Evolutionary conservation across 1,139 yeast species (phyloP).

Genomic region (Saccharomyces hybrid): DNA sequence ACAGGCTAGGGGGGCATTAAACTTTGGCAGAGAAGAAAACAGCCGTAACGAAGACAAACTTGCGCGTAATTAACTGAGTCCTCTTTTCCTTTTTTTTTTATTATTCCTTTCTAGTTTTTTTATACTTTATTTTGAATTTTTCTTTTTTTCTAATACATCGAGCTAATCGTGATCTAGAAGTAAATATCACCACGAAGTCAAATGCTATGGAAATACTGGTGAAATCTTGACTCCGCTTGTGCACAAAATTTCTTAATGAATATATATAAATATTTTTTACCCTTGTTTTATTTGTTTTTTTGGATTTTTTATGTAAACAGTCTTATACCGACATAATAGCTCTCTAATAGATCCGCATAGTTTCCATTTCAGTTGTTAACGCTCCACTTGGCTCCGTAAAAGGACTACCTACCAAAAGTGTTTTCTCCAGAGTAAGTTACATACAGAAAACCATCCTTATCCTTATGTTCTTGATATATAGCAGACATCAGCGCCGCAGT

Average conservation of each 20-base stretch:
- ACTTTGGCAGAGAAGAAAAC: neutral
- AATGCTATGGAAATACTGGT: neutral
- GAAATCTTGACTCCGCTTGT: neutral
- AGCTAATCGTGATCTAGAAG: neutral
- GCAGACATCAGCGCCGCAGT: conserved; percentile 95
- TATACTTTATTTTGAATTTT: neutral
- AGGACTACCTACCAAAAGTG: conserved; percentile 50
- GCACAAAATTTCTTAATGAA: neutral
- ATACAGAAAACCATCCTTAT: conserved; percentile 93
- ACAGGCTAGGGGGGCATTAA: neutral
- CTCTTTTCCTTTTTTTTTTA: neutral
- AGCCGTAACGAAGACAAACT: too few relatives aligned
- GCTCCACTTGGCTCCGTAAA: neutral
- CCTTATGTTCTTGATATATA: conserved; percentile 93
- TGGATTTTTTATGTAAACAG: neutral
- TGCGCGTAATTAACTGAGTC: too few relatives aligned
- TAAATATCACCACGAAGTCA: neutral
- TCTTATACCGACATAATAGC: neutral
- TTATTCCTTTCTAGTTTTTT: neutral
- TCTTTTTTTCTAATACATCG: neutral
- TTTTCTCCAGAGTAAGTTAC: conserved; percentile 86
- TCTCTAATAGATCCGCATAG: neutral
- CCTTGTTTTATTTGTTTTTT: neutral
- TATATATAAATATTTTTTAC: neutral
- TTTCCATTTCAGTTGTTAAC: neutral